Evolutionary conservation across 257 asterid species (phyloP).

Genomic region (Apocynum venetum): DNA sequence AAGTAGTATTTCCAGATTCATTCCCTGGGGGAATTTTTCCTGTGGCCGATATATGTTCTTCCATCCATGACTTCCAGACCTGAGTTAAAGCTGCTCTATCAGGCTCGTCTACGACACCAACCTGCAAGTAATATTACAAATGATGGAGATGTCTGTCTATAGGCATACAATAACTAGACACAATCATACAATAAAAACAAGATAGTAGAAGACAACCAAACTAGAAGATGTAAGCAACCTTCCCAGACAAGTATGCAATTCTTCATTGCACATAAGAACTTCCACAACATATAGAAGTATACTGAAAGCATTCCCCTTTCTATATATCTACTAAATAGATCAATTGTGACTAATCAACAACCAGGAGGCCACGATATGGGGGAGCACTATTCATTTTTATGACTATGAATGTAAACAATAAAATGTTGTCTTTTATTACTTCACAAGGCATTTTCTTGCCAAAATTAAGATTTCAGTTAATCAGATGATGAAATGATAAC

Average conservation of each 20-base stretch:
- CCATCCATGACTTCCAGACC: conserved; percentile 96
- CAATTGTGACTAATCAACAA: not conserved
- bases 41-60: conserved; percentile 71
- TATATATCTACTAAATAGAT: not conserved
- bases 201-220: not conserved
- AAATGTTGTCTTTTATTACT: not conserved
- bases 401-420: not conserved
- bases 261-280: not conserved
- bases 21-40: conserved; percentile 94
- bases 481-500: not conserved
- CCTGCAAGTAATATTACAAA: conserved; percentile 29
- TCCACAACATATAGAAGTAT: not conserved
- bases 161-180: not conserved
- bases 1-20: conserved; percentile 73
- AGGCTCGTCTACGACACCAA: conserved; percentile 66
- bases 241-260: not conserved
- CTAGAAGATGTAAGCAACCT: not conserved
- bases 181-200: not conserved
- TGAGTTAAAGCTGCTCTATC: conserved; percentile 63
- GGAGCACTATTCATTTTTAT: not conserved
- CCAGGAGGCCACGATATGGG: not conserved
- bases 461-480: not conserved
- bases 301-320: not conserved
- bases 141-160: not conserved
- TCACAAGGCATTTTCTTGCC: not conserved